Percentiles rank a stretch among this genome's conserved stretches.
Conservation (phyloP, 2,329 filamentous ascomycete genomes). For the Penicillium sp. region DNA sequence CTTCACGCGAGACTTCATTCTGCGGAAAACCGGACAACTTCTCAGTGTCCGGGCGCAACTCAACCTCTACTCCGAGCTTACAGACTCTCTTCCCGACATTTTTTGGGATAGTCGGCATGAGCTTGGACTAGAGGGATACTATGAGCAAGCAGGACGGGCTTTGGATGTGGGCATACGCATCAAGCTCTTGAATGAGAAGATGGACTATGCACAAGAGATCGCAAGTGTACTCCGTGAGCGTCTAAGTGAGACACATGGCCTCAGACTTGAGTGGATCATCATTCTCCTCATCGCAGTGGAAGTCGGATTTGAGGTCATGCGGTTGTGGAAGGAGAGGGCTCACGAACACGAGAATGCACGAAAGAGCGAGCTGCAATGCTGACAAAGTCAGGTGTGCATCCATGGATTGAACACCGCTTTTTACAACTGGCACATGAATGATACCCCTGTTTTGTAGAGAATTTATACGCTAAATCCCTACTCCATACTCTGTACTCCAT, state of each 20-base stretch:
- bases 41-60: slow-evolving; percentile 86
- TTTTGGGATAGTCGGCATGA: slow-evolving; percentile 95
- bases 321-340: slow-evolving; percentile 66
- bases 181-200: slow-evolving; percentile 89
- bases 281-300: slow-evolving; percentile 92
- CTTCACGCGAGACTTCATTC: slow-evolving; percentile 74
- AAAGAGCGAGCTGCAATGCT: slow-evolving; percentile 1
- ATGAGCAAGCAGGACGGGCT: slow-evolving; percentile 86
- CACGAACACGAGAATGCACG: slow-evolving; percentile 35
- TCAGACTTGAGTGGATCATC: slow-evolving; percentile 91
- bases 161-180: slow-evolving; percentile 91
- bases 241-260: slow-evolving; percentile 85
- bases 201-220: slow-evolving; percentile 97
- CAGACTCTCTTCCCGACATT: slow-evolving; percentile 89
- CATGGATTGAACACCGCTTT: no score
- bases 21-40: slow-evolving; percentile 91
- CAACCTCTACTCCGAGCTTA: slow-evolving; percentile 95
- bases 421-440: slow-evolving; percentile 3
- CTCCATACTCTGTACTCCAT: no score
- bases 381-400: background rate
- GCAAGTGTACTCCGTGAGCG: slow-evolving; percentile 84
- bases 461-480: background rate
- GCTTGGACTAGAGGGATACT: slow-evolving; percentile 88
- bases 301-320: slow-evolving; percentile 80
- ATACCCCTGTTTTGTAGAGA: slow-evolving; percentile 16